These are phyloP conservation scores for Suillus tomentosus DNA, from an alignment of 768 basidiomycete species.

Conservation along the genomic window DNA sequence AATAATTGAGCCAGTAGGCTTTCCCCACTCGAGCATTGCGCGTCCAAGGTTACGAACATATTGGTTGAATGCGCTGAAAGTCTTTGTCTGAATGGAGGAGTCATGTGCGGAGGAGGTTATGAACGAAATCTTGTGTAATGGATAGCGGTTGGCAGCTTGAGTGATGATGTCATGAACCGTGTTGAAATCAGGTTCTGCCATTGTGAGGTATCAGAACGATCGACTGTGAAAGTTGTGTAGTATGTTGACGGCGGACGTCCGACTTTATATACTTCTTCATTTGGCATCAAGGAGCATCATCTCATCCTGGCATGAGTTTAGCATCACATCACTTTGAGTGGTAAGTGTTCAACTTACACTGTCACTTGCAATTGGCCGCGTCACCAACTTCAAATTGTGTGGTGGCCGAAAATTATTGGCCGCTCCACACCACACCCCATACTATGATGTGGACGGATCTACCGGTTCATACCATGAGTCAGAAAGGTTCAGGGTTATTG, in stretches of 20 bases:
- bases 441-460: neutral
- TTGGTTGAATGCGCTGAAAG: conserved; percentile 25
- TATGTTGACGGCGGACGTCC: neutral
- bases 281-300: neutral
- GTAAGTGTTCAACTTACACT: neutral
- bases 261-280: conserved; percentile 1
- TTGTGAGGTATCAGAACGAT: neutral
- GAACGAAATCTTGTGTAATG: conserved; percentile 25
- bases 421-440: neutral
- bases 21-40: conserved; percentile 26
- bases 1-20: conserved; percentile 27
- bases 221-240: neutral
- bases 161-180: neutral
- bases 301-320: neutral
- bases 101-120: conserved; percentile 32
- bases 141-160: conserved; percentile 4
- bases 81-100: conserved; percentile 29
- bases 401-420: neutral
- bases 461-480: neutral
- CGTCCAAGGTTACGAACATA: conserved; percentile 20
- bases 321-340: neutral
- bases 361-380: neutral
- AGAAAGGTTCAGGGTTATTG: neutral
- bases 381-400: neutral
- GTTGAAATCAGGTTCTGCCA: neutral